These are phyloP conservation scores for Thoreauomyces humboldtii DNA, from an alignment of 192 early-diverging fungal species.

Conservation along the genomic window DNA sequence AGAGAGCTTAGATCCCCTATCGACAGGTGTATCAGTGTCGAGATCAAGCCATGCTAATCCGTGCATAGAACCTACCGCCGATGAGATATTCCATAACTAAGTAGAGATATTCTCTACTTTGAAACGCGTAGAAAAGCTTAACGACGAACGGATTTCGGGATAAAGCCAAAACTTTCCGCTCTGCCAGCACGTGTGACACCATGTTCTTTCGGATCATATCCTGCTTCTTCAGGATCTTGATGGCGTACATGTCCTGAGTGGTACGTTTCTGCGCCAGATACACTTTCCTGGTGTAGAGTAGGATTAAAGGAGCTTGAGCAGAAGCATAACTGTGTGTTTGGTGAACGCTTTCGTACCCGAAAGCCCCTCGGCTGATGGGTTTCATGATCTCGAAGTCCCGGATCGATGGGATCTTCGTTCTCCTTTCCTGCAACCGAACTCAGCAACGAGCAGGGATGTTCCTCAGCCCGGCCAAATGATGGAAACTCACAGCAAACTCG, in stretches of 20 bases:
- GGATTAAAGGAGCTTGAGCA: no score
- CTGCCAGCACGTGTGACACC: slow-evolving; percentile 88
- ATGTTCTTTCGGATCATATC: slow-evolving; percentile 96
- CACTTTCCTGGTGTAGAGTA: slow-evolving; percentile 59
- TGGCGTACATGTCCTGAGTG: slow-evolving; percentile 86
- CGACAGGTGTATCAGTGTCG: slow-evolving; percentile 1
- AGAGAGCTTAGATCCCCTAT: slow-evolving; percentile 72
- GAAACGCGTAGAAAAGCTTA: slow-evolving; percentile 89
- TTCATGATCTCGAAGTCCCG: slow-evolving; percentile 93
- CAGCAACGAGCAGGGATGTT: no score
- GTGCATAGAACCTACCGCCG: slow-evolving; percentile 53
- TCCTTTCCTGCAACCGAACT: slow-evolving; percentile 23
- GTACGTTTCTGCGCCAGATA: slow-evolving; percentile 82
- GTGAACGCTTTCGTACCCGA: slow-evolving; percentile 64
- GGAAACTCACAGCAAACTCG: slow-evolving; percentile 14
- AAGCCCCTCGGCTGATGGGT: slow-evolving; percentile 91
- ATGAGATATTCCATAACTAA: slow-evolving; percentile 91
- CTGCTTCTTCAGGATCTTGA: slow-evolving; percentile 88
- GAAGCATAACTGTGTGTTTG: slow-evolving; percentile 1
- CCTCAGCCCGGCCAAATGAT: no score
- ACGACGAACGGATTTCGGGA: slow-evolving; percentile 84
- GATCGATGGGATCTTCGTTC: slow-evolving; percentile 73
- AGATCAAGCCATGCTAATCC: neutral
- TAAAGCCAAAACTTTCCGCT: slow-evolving; percentile 79
- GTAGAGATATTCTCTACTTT: slow-evolving; percentile 83